A percentile compares a stretch with the other conserved stretches of the same genome.
Evolutionary conservation across 169 alveolate genomes (phyloP).

Genomic region (Cryptosporidium viatorum): DNA sequence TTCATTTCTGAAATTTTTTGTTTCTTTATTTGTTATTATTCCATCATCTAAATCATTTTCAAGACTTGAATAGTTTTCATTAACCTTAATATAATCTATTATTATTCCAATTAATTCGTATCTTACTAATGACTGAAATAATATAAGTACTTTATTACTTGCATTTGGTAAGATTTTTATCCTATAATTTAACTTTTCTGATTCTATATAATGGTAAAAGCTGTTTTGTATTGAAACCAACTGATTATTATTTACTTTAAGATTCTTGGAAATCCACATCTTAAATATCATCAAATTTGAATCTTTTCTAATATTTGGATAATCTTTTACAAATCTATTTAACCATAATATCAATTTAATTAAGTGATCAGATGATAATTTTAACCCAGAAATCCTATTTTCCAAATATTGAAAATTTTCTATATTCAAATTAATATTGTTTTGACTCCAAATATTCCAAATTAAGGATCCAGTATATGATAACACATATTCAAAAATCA

Average conservation of each 20-base stretch:
- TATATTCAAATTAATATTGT: background rate
- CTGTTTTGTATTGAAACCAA: slow-evolving; percentile 9
- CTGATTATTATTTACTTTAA: slow-evolving; percentile 15
- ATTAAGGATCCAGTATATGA: background rate
- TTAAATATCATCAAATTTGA: background rate
- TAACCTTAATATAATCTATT: background rate
- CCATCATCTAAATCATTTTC: background rate
- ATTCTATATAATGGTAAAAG: background rate
- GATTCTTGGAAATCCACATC: background rate
- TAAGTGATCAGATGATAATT: background rate
- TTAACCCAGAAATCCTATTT: background rate
- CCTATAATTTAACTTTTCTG: background rate
- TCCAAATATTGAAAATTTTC: background rate
- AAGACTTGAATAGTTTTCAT: background rate
- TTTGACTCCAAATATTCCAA: slow-evolving; percentile 19
- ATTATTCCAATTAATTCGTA: background rate
- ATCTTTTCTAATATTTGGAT: background rate
- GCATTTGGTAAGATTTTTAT: slow-evolving; percentile 10
- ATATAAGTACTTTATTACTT: background rate
- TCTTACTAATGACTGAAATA: slow-evolving; percentile 1
- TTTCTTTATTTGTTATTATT: background rate
- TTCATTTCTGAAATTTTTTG: background rate
- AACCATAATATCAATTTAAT: slow-evolving; percentile 7
- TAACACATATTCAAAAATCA: background rate
- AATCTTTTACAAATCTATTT: background rate